A percentile compares a stretch with the other conserved stretches of the same genome.
These are phyloP conservation scores for Yarrowia alimentaria DNA, from an alignment of 805 yeast genomes.

Conservation along the genomic window DNA sequence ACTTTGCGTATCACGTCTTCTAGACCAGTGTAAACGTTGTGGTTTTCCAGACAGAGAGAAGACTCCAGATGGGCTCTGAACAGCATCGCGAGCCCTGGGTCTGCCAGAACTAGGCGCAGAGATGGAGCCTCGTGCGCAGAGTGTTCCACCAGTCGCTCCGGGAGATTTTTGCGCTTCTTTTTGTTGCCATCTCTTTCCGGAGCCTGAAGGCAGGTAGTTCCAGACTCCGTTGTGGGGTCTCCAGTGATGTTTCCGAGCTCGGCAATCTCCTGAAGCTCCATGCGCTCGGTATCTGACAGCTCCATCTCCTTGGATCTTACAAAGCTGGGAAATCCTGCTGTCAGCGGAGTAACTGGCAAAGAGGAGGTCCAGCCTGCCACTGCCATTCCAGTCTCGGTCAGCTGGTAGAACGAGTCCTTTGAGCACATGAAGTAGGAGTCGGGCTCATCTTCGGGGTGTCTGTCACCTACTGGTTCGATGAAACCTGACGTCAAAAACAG, in stretches of 20 bases:
- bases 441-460: background rate
- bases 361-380: conserved; percentile 26
- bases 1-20: conserved; percentile 42
- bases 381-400: conserved; percentile 7
- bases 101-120: conserved; percentile 44
- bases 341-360: background rate
- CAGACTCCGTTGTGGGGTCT: background rate
- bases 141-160: background rate
- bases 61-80: conserved; percentile 59
- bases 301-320: conserved; percentile 9
- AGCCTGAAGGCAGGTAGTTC: background rate
- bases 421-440: conserved; percentile 12
- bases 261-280: conserved; percentile 6
- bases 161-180: no score
- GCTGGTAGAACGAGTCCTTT: conserved; percentile 20
- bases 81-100: conserved; percentile 69
- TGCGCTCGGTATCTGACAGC: background rate
- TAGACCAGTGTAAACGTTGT: conserved; percentile 63
- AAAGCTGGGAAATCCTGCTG: conserved; percentile 1
- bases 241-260: background rate
- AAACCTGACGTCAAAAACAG: conserved; percentile 40
- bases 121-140: background rate
- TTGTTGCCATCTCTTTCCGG: no score
- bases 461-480: conserved; percentile 28
- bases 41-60: conserved; percentile 66